A percentile compares a stretch with the other conserved stretches of the same genome.
Conservation (phyloP, 1,284 basidiomycete genomes). For the Ceratobasidium papillatum region DNA sequence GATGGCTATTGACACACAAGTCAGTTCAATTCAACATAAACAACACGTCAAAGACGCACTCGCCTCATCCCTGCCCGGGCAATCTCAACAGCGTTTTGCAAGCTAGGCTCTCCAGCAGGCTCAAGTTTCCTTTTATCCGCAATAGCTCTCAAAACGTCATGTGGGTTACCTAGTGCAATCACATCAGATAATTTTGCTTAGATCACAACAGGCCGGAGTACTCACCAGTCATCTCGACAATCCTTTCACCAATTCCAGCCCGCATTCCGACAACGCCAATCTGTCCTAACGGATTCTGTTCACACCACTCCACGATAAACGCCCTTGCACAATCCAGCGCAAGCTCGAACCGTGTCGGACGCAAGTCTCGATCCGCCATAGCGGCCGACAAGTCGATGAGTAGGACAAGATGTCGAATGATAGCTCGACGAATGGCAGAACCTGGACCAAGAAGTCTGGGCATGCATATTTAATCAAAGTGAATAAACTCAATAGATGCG, state of each 20-base stretch:
- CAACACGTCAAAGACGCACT: constrained; percentile 44
- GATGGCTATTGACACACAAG: constrained; percentile 66
- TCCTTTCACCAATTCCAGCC: constrained; percentile 83
- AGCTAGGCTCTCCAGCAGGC: constrained; percentile 89
- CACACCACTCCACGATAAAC: constrained; percentile 97
- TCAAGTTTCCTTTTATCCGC: constrained; percentile 89
- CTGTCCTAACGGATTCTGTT: constrained; percentile 99
- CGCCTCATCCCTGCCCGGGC: constrained; percentile 90
- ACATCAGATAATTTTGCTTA: neutral
- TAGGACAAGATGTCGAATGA: constrained; percentile 94
- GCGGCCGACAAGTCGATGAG: constrained; percentile 89
- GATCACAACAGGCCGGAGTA: constrained; percentile 9
- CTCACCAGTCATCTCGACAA: constrained; percentile 89
- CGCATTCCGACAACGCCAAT: constrained; percentile 93
- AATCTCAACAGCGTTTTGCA: constrained; percentile 98
- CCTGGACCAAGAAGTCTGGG: constrained; percentile 78
- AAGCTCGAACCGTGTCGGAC: constrained; percentile 90
- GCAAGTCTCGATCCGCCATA: constrained; percentile 96
- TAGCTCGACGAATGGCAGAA: constrained; percentile 89
- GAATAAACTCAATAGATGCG: constrained; percentile 24
- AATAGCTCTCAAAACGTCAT: constrained; percentile 88
- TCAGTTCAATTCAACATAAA: neutral
- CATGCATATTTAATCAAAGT: neutral
- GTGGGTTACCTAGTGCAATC: constrained; percentile 81
- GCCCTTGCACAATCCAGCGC: constrained; percentile 88